Base-by-base conservation (phyloP, 768 basidiomycete genomes). In the Russula abietina region DNA sequence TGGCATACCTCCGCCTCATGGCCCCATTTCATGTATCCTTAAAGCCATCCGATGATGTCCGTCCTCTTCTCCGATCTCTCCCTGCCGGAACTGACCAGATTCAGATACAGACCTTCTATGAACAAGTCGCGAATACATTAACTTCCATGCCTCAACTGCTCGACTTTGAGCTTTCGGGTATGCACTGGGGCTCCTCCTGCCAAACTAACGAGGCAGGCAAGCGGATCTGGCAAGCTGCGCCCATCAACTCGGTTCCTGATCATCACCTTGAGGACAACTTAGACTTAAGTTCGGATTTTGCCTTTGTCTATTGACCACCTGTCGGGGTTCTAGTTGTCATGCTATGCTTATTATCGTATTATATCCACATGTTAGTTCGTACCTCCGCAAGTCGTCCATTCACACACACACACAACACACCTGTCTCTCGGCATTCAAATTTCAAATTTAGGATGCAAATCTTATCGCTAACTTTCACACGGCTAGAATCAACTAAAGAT, bases 91-190 rank as follows among this genome's bases (percentile, higher is more conserved):
- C 64, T 69, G 45, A 65, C 51, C 41, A 52, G 51, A 60, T 41
- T 38, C 41, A 24, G 52, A 62, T 57, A 16, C 52, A 90, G 86
- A 76, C 78, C 22, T 87, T 87, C 70, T 86, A 86, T 68, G 75
- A 82, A 52, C 79, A 85, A 65, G 81, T 87, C 48, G 80, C 86
- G 57, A 73, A 74, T 53, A 75, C 78, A 7, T 77, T 91, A 64
- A 76, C 79, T n/a, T 79, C 79, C 9, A 80, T 91, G 65, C 75
- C 81, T n/a, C 74, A 81, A 59, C 79, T 91, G 39, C 75, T 80
- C 65, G 81, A 82, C 51, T 89, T 89, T 69, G 89, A 90, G 70
- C 81, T 91, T 32, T 85, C 81, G 52, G 89, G 89, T 38, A 83
- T 90, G 74, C 86, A 86, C 66, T 91, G 88, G 87, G 78, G 60